Evolutionary conservation across 2,329 filamentous ascomycete genomes (phyloP).

Genomic region (Talaromyces albobiverticillius): DNA sequence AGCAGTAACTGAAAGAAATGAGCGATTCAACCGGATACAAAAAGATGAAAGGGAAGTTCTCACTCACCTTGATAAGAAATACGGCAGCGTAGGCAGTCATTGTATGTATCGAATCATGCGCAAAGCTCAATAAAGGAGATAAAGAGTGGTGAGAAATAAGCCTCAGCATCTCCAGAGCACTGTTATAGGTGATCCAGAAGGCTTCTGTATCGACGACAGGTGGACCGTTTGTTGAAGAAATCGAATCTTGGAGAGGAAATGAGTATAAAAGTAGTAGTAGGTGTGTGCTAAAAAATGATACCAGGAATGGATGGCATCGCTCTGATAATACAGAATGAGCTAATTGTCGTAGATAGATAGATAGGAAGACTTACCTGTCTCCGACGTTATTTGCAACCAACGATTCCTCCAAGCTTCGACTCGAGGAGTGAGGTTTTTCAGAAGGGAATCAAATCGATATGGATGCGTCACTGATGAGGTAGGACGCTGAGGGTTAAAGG

Average conservation of each 20-base stretch:
- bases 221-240: constrained; percentile 21
- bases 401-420: constrained; percentile 8
- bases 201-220: constrained; percentile 24
- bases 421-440: constrained; percentile 7
- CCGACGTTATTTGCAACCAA: neutral
- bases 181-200: constrained; percentile 18
- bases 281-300: constrained; percentile 39
- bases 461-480: neutral
- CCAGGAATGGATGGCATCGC: constrained; percentile 35
- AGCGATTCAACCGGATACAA: neutral
- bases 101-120: constrained; percentile 41
- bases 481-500: constrained; percentile 17
- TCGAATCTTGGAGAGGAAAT: constrained; percentile 30
- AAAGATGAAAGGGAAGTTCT: neutral
- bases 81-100: constrained; percentile 42
- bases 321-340: constrained; percentile 11
- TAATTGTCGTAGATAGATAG: neutral
- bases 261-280: constrained; percentile 37
- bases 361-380: neutral
- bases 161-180: constrained; percentile 31
- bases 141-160: constrained; percentile 28
- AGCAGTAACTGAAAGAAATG: neutral
- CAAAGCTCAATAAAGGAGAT: constrained; percentile 32
- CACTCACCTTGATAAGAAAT: constrained; percentile 32
- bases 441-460: neutral